phyloP scores from a whole-genome alignment of 163 green algal species.

The Scenedesmus sp. region DNA sequence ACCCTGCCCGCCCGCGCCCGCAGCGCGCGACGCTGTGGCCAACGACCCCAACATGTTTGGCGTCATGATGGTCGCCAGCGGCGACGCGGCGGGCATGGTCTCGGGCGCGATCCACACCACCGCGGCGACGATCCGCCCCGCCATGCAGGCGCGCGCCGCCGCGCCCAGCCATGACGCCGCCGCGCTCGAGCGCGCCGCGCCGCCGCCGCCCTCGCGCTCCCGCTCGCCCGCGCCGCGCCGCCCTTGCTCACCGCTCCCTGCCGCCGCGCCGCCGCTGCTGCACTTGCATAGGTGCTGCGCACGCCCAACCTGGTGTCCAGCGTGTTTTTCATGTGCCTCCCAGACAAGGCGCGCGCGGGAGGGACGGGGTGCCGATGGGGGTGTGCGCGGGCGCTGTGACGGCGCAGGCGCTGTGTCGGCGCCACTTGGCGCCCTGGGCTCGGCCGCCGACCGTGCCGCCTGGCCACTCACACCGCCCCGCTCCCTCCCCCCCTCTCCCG shows the following conservation, averaged over 20 bases:
- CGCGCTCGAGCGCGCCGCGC: no score
- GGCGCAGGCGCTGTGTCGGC: no score
- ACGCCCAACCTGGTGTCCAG: constrained; percentile 76
- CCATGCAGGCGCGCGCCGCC: constrained; percentile 73
- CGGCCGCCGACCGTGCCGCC: no score
- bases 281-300: constrained; percentile 65
- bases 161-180: neutral
- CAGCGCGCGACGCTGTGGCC: neutral
- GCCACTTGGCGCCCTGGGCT: no score
- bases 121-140: constrained; percentile 89
- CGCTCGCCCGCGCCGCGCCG: no score
- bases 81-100: constrained; percentile 86
- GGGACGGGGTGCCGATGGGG: no score
- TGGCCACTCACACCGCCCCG: no score
- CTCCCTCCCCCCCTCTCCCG: constrained; percentile 38
- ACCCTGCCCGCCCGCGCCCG: neutral
- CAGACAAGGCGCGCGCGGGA: constrained; percentile 78
- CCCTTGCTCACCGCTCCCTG: no score
- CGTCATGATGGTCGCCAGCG: constrained; percentile 81
- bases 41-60: constrained; percentile 85
- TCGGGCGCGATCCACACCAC: constrained; percentile 88
- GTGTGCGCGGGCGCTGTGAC: no score
- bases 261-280: no score
- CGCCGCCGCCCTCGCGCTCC: no score
- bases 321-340: constrained; percentile 97